Evolutionary conservation across 2,329 filamentous ascomycete species (phyloP), one percentile per base, ranked within the genome.

Genomic region (Diaporthe australafricana): DNA sequence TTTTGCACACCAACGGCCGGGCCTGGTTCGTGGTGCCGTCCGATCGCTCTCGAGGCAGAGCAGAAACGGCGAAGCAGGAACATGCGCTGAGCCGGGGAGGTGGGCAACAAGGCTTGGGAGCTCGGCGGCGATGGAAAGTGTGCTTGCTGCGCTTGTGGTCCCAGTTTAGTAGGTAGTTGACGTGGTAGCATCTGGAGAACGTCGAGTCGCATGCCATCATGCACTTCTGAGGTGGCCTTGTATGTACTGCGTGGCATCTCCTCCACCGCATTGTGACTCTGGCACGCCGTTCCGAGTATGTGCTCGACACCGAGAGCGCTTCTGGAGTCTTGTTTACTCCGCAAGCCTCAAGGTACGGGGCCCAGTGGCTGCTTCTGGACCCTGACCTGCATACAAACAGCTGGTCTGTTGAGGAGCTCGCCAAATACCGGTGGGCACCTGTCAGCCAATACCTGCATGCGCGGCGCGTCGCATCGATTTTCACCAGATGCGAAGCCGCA

Each of bases 121-220:
- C 57, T 35, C 27, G 57, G 57, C 27, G 48, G 42, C 42, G 6
- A 20, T 63, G 60, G 56, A 30, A 48, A 35, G 20, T 63, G 42
- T 63, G 27, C 60, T 48, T 63, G 32, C 9, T 63, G 32, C 9
- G 32, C 32, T 35, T 35, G 60, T 63, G 60, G 42, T 16, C 12
- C 60, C 27, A 20, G 47, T 17, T 27, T 22, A 48, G 60, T 45
- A 63, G 45, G 60, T 35, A 45, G 42, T 63, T 63, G 60, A 48
- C 60, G 60, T 63, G 60, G 60, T 65, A 65, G 60, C 60, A 50
- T 50, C 45, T 65, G 60, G 60, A 65, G 60, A 50, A 65, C 42
- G 35, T 38, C 60, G 45, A 65, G 60, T 50, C 30, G 14, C 60
- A 65, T 65, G 60, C 38, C 42, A 65, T 65, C 45, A 48, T 65